These are phyloP conservation scores for Lasiosphaeria miniovina DNA, from an alignment of 495 filamentous ascomycete species.

Conservation along the genomic window DNA sequence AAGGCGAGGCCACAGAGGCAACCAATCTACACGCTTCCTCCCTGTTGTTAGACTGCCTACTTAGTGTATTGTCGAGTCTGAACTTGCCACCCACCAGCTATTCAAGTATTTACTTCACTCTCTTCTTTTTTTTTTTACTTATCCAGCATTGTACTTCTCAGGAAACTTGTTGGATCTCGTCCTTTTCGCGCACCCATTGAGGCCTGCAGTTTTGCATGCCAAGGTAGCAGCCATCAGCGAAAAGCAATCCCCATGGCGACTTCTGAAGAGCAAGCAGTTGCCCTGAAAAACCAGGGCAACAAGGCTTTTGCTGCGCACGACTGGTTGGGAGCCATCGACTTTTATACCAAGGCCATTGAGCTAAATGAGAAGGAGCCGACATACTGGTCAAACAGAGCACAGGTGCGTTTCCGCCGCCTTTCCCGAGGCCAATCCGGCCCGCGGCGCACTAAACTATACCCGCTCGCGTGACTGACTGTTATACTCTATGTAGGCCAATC, in stretches of 20 bases:
- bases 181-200: no score
- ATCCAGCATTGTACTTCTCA: no score
- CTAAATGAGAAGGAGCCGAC: conserved; percentile 78
- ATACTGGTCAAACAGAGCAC: conserved; percentile 91
- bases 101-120: no score
- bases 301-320: conserved; percentile 84
- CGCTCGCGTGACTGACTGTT: conserved; percentile 48
- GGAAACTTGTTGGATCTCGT: no score
- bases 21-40: no score
- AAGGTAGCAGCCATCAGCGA: conserved; percentile 16
- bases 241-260: conserved; percentile 28
- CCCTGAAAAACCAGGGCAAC: conserved; percentile 91
- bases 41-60: no score
- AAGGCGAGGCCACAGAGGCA: no score
- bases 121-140: no score
- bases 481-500: conserved; percentile 64
- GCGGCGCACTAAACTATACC: neutral
- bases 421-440: no score
- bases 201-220: conserved; percentile 10
- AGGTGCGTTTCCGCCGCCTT: conserved; percentile 53
- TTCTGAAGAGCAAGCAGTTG: conserved; percentile 59
- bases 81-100: no score
- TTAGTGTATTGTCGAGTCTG: no score
- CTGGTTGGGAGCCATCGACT: conserved; percentile 80
- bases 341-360: conserved; percentile 88